Evolutionary conservation across 2,329 filamentous ascomycete genomes (phyloP).

Genomic region (Periglandula ipomoeae): DNA sequence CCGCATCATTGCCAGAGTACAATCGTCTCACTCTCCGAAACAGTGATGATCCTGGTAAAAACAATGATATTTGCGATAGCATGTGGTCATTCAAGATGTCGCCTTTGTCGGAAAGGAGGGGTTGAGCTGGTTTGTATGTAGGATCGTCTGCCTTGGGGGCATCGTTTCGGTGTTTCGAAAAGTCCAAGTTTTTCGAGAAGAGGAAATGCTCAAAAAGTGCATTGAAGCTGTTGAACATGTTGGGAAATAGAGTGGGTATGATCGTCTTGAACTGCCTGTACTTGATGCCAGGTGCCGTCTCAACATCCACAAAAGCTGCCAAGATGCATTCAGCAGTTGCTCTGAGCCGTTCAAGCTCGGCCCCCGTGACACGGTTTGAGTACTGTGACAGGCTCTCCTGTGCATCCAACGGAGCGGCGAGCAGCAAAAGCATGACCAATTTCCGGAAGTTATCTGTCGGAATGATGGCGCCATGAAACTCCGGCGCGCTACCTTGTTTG

Average conservation of each 20-base stretch:
- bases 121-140: conserved; percentile 27
- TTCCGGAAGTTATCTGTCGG: conserved; percentile 65
- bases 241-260: conserved; percentile 51
- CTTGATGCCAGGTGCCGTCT: conserved; percentile 53
- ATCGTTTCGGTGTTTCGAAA: conserved; percentile 41
- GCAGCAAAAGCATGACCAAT: conserved; percentile 59
- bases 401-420: conserved; percentile 54
- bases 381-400: conserved; percentile 58
- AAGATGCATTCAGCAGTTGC: conserved; percentile 56
- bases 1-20: conserved; percentile 61
- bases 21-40: conserved; percentile 58
- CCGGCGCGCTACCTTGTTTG: conserved; percentile 38
- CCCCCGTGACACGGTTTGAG: conserved; percentile 43
- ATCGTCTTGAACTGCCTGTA: conserved; percentile 52
- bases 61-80: conserved; percentile 64
- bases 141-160: not conserved
- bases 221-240: conserved; percentile 58
- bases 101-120: conserved; percentile 41
- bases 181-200: conserved; percentile 62
- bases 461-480: conserved; percentile 57
- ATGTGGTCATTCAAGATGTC: conserved; percentile 57
- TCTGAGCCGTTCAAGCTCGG: conserved; percentile 49
- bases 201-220: conserved; percentile 67
- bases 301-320: conserved; percentile 55
- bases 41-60: conserved; percentile 54